phyloP scores from a whole-genome alignment of 2,329 filamentous ascomycete species.

The Davidsoniella neocaledoniae region DNA sequence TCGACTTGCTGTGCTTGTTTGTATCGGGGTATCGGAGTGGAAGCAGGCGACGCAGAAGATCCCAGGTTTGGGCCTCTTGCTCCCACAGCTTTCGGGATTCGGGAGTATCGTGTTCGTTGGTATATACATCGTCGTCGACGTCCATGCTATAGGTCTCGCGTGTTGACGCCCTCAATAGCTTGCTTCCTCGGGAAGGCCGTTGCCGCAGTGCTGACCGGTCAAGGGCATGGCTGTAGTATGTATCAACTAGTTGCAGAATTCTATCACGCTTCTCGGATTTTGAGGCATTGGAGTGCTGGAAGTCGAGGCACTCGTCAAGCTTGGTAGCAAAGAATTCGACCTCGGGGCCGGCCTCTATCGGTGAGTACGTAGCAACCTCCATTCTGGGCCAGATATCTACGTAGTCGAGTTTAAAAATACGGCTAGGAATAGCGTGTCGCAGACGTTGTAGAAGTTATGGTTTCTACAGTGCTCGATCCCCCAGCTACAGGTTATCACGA shows the following conservation, averaged over 20 bases:
- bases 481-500: too few species aligned
- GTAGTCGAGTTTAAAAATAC: neutral
- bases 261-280: constrained; percentile 42
- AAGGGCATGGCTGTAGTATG: constrained; percentile 42
- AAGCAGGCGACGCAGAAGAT: constrained; percentile 60
- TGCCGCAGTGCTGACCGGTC: constrained; percentile 23
- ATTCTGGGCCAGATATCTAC: constrained; percentile 3
- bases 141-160: constrained; percentile 26
- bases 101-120: constrained; percentile 14
- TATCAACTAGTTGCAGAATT: constrained; percentile 50
- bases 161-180: constrained; percentile 21
- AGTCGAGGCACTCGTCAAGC: constrained; percentile 55
- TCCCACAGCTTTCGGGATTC: constrained; percentile 40
- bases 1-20: constrained; percentile 2
- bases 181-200: neutral
- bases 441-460: neutral
- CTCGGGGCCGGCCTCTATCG: constrained; percentile 46
- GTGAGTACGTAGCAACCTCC: constrained; percentile 8
- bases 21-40: constrained; percentile 43
- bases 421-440: neutral
- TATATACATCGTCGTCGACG: constrained; percentile 31
- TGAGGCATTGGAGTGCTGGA: constrained; percentile 16
- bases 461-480: too few species aligned
- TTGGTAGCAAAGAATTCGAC: constrained; percentile 75
- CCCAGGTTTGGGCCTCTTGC: constrained; percentile 80